phyloP scores from a whole-genome alignment of 2,329 filamentous ascomycete species.

The Aspergillus niger region DNA sequence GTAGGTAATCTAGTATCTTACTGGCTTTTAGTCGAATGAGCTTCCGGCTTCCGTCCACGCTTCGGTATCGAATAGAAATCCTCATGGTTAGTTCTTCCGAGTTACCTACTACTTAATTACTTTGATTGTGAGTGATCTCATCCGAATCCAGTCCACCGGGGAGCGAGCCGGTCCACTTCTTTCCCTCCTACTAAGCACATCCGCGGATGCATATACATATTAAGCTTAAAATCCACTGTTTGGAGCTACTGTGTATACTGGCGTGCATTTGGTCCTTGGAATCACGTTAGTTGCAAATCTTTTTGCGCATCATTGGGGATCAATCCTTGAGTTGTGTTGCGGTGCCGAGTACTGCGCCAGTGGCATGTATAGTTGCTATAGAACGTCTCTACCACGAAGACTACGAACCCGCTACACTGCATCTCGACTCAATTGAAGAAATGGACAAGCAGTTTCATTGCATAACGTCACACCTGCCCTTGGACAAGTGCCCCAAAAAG shows the following conservation, averaged over 20 bases:
- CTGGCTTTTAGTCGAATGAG: no score
- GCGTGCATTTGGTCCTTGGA: background rate
- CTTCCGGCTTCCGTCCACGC: background rate
- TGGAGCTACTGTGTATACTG: background rate
- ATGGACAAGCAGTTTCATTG: constrained; percentile 26
- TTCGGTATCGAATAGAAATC: background rate
- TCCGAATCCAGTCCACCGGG: background rate
- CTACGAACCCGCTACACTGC: background rate
- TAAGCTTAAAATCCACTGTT: background rate
- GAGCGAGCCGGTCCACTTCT: background rate
- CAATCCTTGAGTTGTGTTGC: background rate
- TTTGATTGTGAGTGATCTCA: background rate
- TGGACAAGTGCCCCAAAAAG: constrained; percentile 10
- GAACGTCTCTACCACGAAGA: background rate
- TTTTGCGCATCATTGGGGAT: background rate
- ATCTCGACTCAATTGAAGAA: constrained; percentile 1
- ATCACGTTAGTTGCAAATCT: background rate
- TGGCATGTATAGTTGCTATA: background rate
- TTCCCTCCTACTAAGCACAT: background rate
- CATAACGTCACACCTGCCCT: constrained; percentile 17
- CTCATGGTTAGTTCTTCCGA: no score
- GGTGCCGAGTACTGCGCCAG: background rate
- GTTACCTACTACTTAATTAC: background rate
- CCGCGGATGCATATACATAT: background rate
- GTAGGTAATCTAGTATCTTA: no score